Evolutionary conservation across 2,329 filamentous ascomycete genomes (phyloP).

Genomic region (Pseudogymnoascus sp.): DNA sequence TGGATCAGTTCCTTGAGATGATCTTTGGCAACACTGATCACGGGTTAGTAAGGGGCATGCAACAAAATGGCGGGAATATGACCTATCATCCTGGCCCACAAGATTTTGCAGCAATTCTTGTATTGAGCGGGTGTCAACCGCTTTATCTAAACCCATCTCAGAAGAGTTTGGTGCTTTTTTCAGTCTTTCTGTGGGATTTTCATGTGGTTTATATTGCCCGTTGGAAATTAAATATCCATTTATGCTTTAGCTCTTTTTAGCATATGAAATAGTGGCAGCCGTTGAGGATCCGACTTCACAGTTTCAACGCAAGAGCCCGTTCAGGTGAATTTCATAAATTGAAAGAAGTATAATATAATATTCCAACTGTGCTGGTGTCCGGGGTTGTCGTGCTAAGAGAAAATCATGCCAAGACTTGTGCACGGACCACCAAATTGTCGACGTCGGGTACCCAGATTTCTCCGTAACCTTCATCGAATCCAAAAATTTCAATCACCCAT

Average conservation of each 20-base stretch:
- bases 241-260: constrained; percentile 1
- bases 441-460: constrained; percentile 10
- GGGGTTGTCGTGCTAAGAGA: constrained; percentile 6
- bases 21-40: constrained; percentile 16
- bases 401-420: background rate
- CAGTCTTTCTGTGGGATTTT: constrained; percentile 2
- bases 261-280: background rate
- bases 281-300: background rate
- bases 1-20: constrained; percentile 21
- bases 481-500: constrained; percentile 20
- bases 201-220: background rate
- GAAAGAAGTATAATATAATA: constrained; percentile 3
- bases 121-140: constrained; percentile 7
- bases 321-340: background rate
- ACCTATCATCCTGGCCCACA: background rate
- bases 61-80: background rate
- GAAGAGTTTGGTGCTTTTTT: constrained; percentile 1
- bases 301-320: background rate
- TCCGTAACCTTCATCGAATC: constrained; percentile 1
- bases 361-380: background rate
- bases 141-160: constrained; percentile 3
- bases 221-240: constrained; percentile 7
- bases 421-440: constrained; percentile 2
- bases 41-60: constrained; percentile 2
- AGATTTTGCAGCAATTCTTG: background rate